phyloP scores from a whole-genome alignment of 2,329 filamentous ascomycete species.

The Alternaria ventricosa region DNA sequence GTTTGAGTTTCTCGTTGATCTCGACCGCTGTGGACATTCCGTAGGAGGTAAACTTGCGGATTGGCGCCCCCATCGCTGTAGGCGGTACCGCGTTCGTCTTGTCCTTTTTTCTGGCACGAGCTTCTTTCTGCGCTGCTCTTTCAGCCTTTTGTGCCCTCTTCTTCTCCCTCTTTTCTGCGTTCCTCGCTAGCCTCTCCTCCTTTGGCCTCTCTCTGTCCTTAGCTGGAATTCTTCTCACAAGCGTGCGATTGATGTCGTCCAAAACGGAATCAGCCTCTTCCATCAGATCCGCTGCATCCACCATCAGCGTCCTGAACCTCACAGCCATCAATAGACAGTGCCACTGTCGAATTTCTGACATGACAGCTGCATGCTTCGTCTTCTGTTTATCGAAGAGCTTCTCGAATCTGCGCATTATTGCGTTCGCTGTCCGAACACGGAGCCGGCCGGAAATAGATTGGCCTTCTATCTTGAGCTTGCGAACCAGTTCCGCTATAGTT shows the following conservation, averaged over 20 bases:
- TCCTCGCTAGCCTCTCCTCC: neutral
- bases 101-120: neutral
- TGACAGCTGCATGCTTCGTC: neutral
- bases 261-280: neutral
- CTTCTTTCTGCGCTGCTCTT: neutral
- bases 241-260: neutral
- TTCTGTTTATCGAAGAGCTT: neutral
- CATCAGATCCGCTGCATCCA: neutral
- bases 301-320: neutral
- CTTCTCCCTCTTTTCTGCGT: neutral
- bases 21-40: neutral
- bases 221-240: neutral
- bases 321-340: neutral
- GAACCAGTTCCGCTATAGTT: neutral
- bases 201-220: neutral
- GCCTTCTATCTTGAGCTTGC: neutral
- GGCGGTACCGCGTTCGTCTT: neutral
- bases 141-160: neutral
- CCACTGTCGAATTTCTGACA: neutral
- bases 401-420: neutral
- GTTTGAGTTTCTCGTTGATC: neutral
- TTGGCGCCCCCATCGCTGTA: neutral
- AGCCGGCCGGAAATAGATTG: neutral
- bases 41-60: neutral
- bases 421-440: slow-evolving; percentile 6